Evolutionary conservation across 257 asterid species (phyloP).

Genomic region (Jasminum sambac): DNA sequence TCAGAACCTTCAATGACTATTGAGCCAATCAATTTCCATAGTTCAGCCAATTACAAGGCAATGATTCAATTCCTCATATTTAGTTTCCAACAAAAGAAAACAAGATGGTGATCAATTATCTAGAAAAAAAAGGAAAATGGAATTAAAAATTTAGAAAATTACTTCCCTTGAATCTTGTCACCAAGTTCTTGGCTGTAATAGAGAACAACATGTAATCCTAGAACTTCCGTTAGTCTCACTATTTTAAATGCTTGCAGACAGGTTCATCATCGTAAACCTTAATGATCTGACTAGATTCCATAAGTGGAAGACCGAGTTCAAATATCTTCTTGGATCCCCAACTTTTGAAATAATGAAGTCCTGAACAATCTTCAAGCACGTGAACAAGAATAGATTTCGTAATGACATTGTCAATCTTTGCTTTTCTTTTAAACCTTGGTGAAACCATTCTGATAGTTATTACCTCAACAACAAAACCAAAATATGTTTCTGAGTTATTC

Average conservation of each 20-base stretch:
- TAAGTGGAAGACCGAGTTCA: conserved; percentile 88
- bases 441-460: conserved; percentile 81
- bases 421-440: conserved; percentile 81
- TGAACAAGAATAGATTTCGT: conserved; percentile 95
- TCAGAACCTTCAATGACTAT: no score
- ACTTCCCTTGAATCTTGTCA: no score
- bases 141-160: no score
- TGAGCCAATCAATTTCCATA: no score
- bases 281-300: conserved; percentile 54
- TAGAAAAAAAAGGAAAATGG: no score
- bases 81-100: no score
- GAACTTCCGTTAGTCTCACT: conserved; percentile 86
- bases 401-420: conserved; percentile 70
- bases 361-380: conserved; percentile 95
- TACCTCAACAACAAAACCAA: conserved; percentile 76
- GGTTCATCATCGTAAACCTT: conserved; percentile 92
- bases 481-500: conserved; percentile 32
- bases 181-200: no score
- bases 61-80: no score
- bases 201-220: conserved; percentile 86
- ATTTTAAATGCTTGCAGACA: conserved; percentile 93
- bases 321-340: conserved; percentile 85
- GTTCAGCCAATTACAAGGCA: no score
- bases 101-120: no score
- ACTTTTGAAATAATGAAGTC: conserved; percentile 96